Evolutionary conservation across 1,284 basidiomycete genomes (phyloP), one percentile per base, ranked within the genome.

Genomic region (Cutaneotrichosporon dermatis): DNA sequence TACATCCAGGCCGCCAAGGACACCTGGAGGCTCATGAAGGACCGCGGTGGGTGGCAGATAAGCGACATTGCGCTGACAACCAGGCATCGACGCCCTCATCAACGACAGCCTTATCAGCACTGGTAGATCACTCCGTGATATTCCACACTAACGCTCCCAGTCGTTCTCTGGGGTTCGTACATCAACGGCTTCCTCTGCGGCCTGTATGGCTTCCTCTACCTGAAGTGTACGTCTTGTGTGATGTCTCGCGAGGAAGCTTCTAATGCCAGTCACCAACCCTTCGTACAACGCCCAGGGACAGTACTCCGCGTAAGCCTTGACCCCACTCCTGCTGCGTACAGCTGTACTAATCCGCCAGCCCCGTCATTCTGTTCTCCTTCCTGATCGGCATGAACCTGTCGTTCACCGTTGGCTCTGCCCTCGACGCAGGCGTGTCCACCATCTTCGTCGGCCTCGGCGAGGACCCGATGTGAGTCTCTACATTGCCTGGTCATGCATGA

Each of bases 1-100:
- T 95, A 94, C 70, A 83, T 92, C 55, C 73, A 80, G 13, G 92
- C 92, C n/a, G 90, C 92, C 4, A 92, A 89, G 76, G 90, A 92
- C 73, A 92, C 92, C 0, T 95, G 90, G 90, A 82, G 83, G n/a
- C 74, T 93, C 56, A 85, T 94, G 79, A 86, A 85, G 69, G 88
- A 93, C 70, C 84, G 90, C 59, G 92, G 39, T 40, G 12, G 39
- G 39, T 40, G 9, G 12, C 39, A 12, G 9, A 9, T 12, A 40
- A 40, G 39, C 39, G 39, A 40, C 8, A 12, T 12, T 40, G 39
- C 39, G 39, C 39, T 40, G 39, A 40, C 39, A 40, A 40, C 39
- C 8, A 40, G 39, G 86, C 34, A 88, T 93, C 66, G 88, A 90
- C 69, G 89, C 88, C 1, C 77, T 95, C 13, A 83, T 92, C 69